phyloP scores from a whole-genome alignment of 2,329 filamentous ascomycete genomes.

The Amylocarpus encephaloides region DNA sequence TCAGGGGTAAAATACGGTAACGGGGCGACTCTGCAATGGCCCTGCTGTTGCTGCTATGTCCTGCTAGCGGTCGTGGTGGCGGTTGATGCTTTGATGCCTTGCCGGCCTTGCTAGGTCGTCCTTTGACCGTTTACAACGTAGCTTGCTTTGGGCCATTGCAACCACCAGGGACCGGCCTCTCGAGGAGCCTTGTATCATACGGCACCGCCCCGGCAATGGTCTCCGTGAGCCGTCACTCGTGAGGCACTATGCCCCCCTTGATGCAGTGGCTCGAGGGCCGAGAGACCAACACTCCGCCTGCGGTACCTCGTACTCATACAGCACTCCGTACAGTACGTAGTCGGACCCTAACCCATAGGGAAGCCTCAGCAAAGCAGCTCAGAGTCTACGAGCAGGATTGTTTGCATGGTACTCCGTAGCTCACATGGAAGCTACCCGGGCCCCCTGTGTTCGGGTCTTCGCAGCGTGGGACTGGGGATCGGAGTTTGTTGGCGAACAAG shows the following conservation, averaged over 20 bases:
- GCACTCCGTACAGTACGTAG: too few species aligned
- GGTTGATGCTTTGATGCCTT: background rate
- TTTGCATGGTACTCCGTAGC: conserved; percentile 13
- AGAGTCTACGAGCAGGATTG: too few species aligned
- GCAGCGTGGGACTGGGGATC: conserved; percentile 2
- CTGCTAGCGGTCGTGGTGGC: background rate
- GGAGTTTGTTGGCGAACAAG: background rate
- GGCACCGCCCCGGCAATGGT: conserved; percentile 20
- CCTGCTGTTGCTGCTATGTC: background rate
- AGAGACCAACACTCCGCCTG: background rate
- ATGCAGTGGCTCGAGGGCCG: background rate
- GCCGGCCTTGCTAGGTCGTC: background rate
- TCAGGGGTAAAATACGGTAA: too few species aligned
- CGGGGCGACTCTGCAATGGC: background rate
- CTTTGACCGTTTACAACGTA: background rate
- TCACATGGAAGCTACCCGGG: conserved; percentile 13
- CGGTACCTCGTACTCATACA: too few species aligned
- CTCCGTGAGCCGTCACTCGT: conserved; percentile 20
- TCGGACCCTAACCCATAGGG: too few species aligned
- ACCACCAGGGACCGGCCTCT: background rate
- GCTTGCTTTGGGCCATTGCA: background rate
- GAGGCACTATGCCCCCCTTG: conserved; percentile 1
- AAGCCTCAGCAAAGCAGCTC: too few species aligned
- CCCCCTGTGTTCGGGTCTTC: conserved; percentile 3
- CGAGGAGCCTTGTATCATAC: conserved; percentile 15